phyloP scores from a whole-genome alignment of 331 rosid genomes.

The Saraca asoca region DNA sequence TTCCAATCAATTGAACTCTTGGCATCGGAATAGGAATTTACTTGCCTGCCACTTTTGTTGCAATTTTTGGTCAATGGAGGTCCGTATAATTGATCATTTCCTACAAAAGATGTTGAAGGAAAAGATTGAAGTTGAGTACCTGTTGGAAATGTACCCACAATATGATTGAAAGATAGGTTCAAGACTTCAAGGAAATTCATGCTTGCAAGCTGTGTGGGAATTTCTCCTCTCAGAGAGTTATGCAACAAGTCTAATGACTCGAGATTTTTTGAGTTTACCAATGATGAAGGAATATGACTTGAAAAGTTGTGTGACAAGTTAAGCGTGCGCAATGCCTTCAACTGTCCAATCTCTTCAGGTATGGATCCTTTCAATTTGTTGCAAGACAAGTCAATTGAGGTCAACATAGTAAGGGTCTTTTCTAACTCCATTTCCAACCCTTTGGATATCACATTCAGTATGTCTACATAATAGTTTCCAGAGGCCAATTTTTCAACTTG shows the following conservation, averaged over 20 bases:
- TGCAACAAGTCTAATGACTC: not conserved
- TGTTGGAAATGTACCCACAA: conserved; percentile 29
- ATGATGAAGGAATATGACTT: not conserved
- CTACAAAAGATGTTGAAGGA: not conserved
- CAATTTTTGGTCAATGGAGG: not conserved
- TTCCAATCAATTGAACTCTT: conserved; percentile 18
- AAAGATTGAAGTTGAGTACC: conserved; percentile 36
- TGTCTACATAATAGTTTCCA: conserved; percentile 30
- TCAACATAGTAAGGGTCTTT: conserved; percentile 39
- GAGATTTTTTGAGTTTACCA: not conserved
- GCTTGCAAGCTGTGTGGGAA: not conserved
- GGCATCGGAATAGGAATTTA: not conserved
- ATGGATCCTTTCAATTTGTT: conserved; percentile 37
- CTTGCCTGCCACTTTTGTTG: not conserved
- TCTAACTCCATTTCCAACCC: conserved; percentile 31
- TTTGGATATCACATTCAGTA: conserved; percentile 32
- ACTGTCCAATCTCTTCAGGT: conserved; percentile 25
- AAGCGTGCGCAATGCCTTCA: conserved; percentile 30
- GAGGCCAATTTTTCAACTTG: not conserved
- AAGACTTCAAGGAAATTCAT: conserved; percentile 37
- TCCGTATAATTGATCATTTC: not conserved
- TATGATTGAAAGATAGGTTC: conserved; percentile 39
- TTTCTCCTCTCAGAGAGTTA: not conserved
- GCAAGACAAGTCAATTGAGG: conserved; percentile 40
- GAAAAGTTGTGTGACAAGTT: conserved; percentile 20